Conservation (phyloP, 1,139 yeast species). For the Hemisphaericaspora xylofermentans region DNA sequence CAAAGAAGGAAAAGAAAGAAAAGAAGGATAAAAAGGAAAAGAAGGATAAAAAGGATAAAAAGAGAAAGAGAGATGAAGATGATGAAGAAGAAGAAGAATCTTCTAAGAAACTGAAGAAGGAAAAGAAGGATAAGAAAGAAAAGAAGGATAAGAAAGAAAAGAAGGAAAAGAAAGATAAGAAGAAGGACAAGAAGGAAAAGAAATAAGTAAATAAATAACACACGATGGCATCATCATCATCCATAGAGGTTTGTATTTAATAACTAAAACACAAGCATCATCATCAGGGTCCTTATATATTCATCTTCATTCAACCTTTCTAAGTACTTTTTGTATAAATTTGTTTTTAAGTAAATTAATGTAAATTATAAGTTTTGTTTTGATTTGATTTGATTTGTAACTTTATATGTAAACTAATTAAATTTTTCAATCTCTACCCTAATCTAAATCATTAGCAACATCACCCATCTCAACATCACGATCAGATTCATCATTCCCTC, state of each 20-base stretch:
- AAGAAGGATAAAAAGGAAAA: slow-evolving; percentile 26
- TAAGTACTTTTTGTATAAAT: background rate
- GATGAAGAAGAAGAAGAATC: slow-evolving; percentile 28
- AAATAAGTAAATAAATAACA: slow-evolving; percentile 9
- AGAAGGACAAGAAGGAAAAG: slow-evolving; percentile 39
- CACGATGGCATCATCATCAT: background rate
- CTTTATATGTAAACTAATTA: background rate
- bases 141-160: slow-evolving; percentile 40
- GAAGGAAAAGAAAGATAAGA: slow-evolving; percentile 37
- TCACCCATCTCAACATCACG: slow-evolving; percentile 14
- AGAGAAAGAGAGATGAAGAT: slow-evolving; percentile 40
- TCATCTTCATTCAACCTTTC: background rate
- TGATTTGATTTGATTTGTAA: too few species aligned
- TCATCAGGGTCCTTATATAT: background rate
- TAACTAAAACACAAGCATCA: too few species aligned
- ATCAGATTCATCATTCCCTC: background rate
- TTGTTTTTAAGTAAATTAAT: background rate
- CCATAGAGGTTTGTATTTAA: background rate
- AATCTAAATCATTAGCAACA: slow-evolving; percentile 9
- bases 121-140: slow-evolving; percentile 43
- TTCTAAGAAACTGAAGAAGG: slow-evolving; percentile 46
- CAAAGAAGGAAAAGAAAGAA: slow-evolving; percentile 25
- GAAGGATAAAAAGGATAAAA: slow-evolving; percentile 47
- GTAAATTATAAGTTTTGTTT: slow-evolving; percentile 5
- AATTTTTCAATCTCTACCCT: slow-evolving; percentile 2